Conservation (phyloP, 2,329 filamentous ascomycete genomes). For the Albifimbria verrucaria region DNA sequence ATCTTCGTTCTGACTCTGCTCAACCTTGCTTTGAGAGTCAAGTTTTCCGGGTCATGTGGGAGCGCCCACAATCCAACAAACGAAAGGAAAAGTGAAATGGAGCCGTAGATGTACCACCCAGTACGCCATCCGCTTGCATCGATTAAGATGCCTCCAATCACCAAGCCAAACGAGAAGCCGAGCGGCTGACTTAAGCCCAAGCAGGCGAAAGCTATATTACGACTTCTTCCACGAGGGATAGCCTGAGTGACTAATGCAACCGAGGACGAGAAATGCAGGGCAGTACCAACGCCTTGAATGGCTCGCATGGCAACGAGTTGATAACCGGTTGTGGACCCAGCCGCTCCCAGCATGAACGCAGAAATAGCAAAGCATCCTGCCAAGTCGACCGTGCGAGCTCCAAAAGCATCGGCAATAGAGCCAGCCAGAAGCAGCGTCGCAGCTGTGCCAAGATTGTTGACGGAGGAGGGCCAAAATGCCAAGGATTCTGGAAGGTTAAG, state of each 20-base stretch:
- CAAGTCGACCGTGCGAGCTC: slow-evolving; percentile 28
- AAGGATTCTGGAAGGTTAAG: slow-evolving; percentile 28
- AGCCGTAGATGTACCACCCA: slow-evolving; percentile 40
- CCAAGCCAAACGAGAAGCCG: slow-evolving; percentile 48
- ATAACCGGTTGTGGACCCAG: slow-evolving; percentile 23
- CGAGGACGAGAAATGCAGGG: slow-evolving; percentile 32
- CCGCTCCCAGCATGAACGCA: slow-evolving; percentile 27
- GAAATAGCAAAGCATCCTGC: slow-evolving; percentile 27
- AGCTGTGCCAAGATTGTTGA: slow-evolving; percentile 30
- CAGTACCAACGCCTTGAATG: slow-evolving; percentile 34
- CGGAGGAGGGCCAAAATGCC: slow-evolving; percentile 37
- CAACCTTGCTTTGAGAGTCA: slow-evolving; percentile 18
- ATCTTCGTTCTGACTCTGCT: slow-evolving; percentile 33
- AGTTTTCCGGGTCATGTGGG: slow-evolving; percentile 22
- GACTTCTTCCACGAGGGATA: slow-evolving; percentile 25
- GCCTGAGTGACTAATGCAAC: slow-evolving; percentile 30
- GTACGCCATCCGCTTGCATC: slow-evolving; percentile 45
- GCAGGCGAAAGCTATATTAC: slow-evolving; percentile 40
- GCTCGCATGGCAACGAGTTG: slow-evolving; percentile 36
- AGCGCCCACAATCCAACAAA: slow-evolving; percentile 31
- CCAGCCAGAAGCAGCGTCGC: slow-evolving; percentile 35
- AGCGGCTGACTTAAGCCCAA: slow-evolving; percentile 43
- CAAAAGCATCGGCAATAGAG: slow-evolving; percentile 33
- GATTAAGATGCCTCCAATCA: slow-evolving; percentile 45
- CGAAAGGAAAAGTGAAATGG: slow-evolving; percentile 31